Base-by-base conservation (phyloP, 2,329 filamentous ascomycete species). In the Berkeleyomyces rouxiae region DNA sequence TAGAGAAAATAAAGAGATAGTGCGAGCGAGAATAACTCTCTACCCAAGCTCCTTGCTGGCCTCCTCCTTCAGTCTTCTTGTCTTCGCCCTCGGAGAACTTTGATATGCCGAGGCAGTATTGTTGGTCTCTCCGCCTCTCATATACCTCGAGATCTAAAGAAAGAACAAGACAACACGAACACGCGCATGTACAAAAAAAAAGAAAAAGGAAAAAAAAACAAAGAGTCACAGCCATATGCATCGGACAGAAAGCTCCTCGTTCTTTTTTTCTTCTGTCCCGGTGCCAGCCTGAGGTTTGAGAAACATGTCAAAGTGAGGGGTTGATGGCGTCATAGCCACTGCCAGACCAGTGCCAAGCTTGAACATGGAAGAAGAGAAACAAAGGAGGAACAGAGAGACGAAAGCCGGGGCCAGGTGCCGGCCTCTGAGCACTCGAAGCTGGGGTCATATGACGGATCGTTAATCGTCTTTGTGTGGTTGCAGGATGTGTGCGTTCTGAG, bases 301-400 rank as follows among this genome's bases (percentile, higher is more conserved):
- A 55, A 55, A 55, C 51, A 55, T 55, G 51, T 55, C 51, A 55
- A 55, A 55, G 51, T 55, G 51, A 55, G 51, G 51, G 47, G 51
- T 23, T 37, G 13, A 55, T 55, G 51, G 51, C 51, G 51, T 55
- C 51, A 55, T 55, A 55, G 36, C 51, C 51, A 55, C 31, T 36
- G 9, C 51, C 33, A 55, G 51, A 31, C 51, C 51, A 55, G 51
- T 55, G 51, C 51, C 51, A 55, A 37, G 33, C 51, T 55, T n/a
- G 36, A 36, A 39, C 39, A 55, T 36, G 16, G 51, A 13, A 55
- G 49, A n/a, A 55, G 36, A 55, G 39, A 13, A 55, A 23, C n/a
- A 23, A 23, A n/a, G 31, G 31, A 47, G 4, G 23, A 47, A 47
- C n/a, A 16, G 11, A 23, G 31, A 51, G 16, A 31, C 7, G 9